phyloP scores from a whole-genome alignment of 2,329 filamentous ascomycete genomes.

The Fusarium sp. region DNA sequence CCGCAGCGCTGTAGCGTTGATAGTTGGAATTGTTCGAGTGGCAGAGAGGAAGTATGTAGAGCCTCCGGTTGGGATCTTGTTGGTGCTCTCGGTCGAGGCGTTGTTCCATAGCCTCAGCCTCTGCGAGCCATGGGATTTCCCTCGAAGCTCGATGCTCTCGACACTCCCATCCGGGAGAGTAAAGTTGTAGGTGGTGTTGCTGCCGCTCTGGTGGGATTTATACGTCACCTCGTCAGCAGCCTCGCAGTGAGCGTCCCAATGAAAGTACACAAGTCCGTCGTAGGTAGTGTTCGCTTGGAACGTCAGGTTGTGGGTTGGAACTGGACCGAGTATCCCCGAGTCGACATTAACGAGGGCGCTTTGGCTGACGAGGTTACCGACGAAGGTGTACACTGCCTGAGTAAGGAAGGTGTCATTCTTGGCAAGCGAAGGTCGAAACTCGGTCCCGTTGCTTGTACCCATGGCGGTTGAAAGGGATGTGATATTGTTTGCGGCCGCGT shows the following conservation, averaged over 20 bases:
- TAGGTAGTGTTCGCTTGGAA: slow-evolving; percentile 35
- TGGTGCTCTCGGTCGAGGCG: neutral
- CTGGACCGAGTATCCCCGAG: slow-evolving; percentile 28
- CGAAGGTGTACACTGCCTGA: slow-evolving; percentile 33
- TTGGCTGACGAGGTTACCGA: slow-evolving; percentile 35
- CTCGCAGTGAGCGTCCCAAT: slow-evolving; percentile 34
- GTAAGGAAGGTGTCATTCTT: slow-evolving; percentile 33
- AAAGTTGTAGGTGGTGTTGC: slow-evolving; percentile 35
- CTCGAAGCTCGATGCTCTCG: slow-evolving; percentile 26
- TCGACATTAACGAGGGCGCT: slow-evolving; percentile 35
- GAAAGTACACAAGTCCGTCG: slow-evolving; percentile 30
- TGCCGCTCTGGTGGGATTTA: slow-evolving; percentile 7
- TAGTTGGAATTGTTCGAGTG: slow-evolving; percentile 25
- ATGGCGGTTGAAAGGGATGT: slow-evolving; percentile 26
- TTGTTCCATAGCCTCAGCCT: slow-evolving; percentile 27
- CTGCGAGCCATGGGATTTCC: slow-evolving; percentile 9
- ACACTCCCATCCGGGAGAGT: slow-evolving; percentile 25
- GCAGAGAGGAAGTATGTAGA: slow-evolving; percentile 30
- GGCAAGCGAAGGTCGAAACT: slow-evolving; percentile 18
- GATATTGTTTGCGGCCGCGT: slow-evolving; percentile 10
- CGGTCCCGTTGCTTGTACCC: neutral
- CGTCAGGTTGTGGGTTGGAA: slow-evolving; percentile 33
- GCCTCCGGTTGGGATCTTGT: slow-evolving; percentile 28
- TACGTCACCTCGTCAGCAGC: slow-evolving; percentile 34
- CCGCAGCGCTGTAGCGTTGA: slow-evolving; percentile 27